Conservation (phyloP, 768 basidiomycete species). For the Boletus rufocinnamomeus region DNA sequence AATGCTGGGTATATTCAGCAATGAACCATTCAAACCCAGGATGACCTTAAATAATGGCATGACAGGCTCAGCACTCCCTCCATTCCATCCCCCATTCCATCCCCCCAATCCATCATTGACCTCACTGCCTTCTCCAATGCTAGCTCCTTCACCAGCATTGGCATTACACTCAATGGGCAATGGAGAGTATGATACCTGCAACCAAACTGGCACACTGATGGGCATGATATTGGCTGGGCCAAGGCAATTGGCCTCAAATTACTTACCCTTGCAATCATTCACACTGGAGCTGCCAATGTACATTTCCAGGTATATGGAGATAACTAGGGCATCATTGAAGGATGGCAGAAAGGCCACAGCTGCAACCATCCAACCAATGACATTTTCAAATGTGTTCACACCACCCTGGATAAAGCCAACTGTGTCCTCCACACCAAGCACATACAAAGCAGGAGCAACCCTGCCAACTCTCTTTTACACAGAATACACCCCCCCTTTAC, state of each 20-base stretch:
- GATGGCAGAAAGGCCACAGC: conserved; percentile 36
- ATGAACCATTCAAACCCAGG: not conserved
- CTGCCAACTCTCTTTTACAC: no score
- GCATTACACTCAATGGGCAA: no score
- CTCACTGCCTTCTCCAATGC: no score
- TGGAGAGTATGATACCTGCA: not conserved
- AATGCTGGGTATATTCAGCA: not conserved
- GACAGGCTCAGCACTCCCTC: accelerated
- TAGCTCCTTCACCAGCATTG: no score
- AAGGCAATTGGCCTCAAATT: conserved; percentile 47
- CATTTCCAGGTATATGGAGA: conserved; percentile 19
- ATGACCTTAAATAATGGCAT: no score
- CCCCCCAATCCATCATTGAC: no score
- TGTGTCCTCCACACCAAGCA: no score
- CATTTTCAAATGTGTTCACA: conserved; percentile 31
- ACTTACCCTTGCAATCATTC: conserved; percentile 28
- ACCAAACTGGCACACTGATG: accelerated
- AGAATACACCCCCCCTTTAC: no score
- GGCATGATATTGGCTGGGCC: conserved; percentile 46
- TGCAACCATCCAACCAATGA: conserved; percentile 30
- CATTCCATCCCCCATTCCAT: no score
- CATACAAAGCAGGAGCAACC: no score
- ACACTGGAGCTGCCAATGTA: not conserved
- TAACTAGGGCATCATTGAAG: conserved; percentile 37
- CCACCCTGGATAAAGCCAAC: not conserved